phyloP scores from a whole-genome alignment of 768 basidiomycete genomes.

The Termitomyces sp. region DNA sequence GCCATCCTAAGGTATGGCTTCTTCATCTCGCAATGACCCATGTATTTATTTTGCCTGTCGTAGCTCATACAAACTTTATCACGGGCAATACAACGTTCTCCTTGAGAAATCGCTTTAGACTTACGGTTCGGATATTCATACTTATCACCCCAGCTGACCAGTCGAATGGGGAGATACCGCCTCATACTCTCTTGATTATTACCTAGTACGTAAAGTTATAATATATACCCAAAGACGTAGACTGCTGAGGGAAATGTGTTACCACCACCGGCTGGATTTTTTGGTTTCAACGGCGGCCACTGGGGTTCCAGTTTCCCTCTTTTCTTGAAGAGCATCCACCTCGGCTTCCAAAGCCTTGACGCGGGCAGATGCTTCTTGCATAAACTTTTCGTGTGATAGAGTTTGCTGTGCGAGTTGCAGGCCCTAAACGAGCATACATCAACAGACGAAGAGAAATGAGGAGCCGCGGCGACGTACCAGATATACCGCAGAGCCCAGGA shows the following conservation, averaged over 20 bases:
- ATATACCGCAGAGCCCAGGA: conserved; percentile 79
- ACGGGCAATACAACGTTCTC: conserved; percentile 62
- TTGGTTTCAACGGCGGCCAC: background rate
- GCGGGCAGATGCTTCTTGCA: conserved; percentile 54
- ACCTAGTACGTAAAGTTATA: conserved; percentile 1
- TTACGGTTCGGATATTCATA: background rate
- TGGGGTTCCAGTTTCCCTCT: conserved; percentile 11
- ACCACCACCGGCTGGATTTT: conserved; percentile 17
- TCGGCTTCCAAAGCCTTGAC: conserved; percentile 58
- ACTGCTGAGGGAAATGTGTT: background rate
- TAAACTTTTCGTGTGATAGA: conserved; percentile 68
- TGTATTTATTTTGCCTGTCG: conserved; percentile 9
- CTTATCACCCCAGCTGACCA: background rate
- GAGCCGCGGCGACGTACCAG: conserved; percentile 39
- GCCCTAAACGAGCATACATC: conserved; percentile 36
- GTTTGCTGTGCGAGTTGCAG: conserved; percentile 60
- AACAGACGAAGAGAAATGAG: background rate
- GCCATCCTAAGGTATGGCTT: conserved; percentile 65
- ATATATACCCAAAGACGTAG: conserved; percentile 3
- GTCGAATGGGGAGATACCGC: background rate
- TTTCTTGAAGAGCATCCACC: conserved; percentile 39
- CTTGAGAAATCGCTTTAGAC: conserved; percentile 41
- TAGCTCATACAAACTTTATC: conserved; percentile 73
- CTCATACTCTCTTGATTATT: conserved; percentile 7
- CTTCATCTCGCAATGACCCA: background rate